These are phyloP conservation scores for Calendula officinalis DNA, from an alignment of 129 eudicot genomes.

Conservation along the genomic window DNA sequence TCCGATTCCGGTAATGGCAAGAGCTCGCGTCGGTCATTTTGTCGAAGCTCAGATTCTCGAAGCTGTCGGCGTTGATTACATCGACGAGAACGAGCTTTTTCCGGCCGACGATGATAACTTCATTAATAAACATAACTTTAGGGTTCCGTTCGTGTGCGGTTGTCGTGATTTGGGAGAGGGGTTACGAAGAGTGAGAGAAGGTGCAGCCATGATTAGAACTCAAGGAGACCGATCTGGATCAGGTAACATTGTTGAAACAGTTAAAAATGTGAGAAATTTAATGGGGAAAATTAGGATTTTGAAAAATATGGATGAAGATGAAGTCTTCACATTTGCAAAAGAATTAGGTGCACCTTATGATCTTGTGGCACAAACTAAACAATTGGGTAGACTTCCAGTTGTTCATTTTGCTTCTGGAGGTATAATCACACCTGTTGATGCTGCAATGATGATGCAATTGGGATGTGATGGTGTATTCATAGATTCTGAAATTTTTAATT, in stretches of 20 bases:
- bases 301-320: conserved; percentile 45
- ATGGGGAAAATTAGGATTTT: conserved; percentile 60
- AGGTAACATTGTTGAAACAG: conserved; percentile 54
- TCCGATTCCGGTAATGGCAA: no score
- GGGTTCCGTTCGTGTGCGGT: conserved; percentile 60
- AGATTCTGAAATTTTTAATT: conserved; percentile 25
- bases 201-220: conserved; percentile 68
- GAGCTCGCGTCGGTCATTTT: conserved; percentile 58
- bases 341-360: conserved; percentile 57
- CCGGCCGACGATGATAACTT: no score
- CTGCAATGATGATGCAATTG: conserved; percentile 70
- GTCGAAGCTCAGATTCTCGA: conserved; percentile 74
- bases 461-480: conserved; percentile 49
- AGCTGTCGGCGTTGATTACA: conserved; percentile 59
- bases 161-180: conserved; percentile 67
- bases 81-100: conserved; percentile 43
- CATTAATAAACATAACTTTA: conserved; percentile 61
- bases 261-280: conserved; percentile 51
- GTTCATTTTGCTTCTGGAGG: conserved; percentile 88
- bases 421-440: conserved; percentile 65
- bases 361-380: conserved; percentile 65
- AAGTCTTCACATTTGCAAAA: conserved; percentile 33
- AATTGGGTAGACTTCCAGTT: conserved; percentile 72
- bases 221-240: conserved; percentile 50
- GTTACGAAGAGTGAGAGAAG: conserved; percentile 62